phyloP scores from a whole-genome alignment of 257 asterid species.

The Coffea eugenioides region DNA sequence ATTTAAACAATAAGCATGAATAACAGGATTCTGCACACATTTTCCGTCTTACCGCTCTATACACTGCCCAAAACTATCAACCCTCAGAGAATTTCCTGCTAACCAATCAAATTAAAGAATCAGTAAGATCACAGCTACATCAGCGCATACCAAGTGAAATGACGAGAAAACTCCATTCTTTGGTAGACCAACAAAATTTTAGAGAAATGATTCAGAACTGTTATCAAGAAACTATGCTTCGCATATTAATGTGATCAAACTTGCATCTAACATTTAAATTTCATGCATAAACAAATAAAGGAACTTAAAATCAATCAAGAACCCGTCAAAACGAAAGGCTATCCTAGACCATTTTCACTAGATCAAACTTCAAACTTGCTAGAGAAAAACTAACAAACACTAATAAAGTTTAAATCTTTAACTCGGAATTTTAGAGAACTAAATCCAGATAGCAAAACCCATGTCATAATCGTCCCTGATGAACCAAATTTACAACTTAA shows the following conservation, averaged over 20 bases:
- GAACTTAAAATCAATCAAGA: neutral
- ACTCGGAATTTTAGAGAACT: slow-evolving; percentile 5
- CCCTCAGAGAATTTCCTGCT: slow-evolving; percentile 2
- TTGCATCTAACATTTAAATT: neutral
- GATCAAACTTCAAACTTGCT: slow-evolving; percentile 15
- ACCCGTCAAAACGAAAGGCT: neutral
- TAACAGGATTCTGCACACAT: neutral
- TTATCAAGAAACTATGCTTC: neutral
- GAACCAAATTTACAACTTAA: neutral
- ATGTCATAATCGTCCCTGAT: neutral
- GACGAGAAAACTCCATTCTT: neutral
- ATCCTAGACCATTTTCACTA: slow-evolving; percentile 2
- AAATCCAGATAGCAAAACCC: slow-evolving; percentile 1
- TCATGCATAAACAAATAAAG: neutral
- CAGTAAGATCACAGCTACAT: slow-evolving; percentile 8
- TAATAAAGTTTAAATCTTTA: neutral
- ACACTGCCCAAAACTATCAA: neutral
- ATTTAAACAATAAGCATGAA: neutral
- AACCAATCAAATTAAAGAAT: neutral
- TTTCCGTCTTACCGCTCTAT: neutral
- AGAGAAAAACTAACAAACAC: neutral
- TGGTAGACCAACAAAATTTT: neutral
- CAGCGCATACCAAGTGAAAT: neutral
- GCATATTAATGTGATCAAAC: neutral
- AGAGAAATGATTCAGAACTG: neutral